Evolutionary conservation across 768 basidiomycete genomes (phyloP).

Genomic region (Obba rivulosa): DNA sequence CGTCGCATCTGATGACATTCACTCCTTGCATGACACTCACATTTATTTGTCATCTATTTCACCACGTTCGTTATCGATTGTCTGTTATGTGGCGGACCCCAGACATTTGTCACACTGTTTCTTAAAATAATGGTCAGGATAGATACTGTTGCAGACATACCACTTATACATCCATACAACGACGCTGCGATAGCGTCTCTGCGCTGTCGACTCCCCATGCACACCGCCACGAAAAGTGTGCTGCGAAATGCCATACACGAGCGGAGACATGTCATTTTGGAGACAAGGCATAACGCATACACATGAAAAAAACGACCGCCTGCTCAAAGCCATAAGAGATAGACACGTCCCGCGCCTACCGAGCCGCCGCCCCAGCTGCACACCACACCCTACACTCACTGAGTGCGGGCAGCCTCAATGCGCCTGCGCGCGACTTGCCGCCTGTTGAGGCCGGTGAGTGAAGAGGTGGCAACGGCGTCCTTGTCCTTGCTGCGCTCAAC

Average conservation of each 20-base stretch:
- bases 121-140: too few species aligned
- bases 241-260: neutral
- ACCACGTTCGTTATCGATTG: too few species aligned
- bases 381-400: constrained; percentile 1
- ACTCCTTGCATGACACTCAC: too few species aligned
- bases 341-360: constrained; percentile 12
- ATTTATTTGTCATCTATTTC: too few species aligned
- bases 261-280: constrained; percentile 13
- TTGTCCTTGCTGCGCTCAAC: constrained; percentile 93
- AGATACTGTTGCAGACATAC: too few species aligned
- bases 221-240: neutral
- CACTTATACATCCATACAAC: too few species aligned
- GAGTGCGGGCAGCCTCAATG: constrained; percentile 70
- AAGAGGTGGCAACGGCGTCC: constrained; percentile 40
- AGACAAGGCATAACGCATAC: constrained; percentile 26
- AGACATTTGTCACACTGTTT: too few species aligned
- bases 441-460: constrained; percentile 71
- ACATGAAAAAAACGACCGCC: constrained; percentile 21
- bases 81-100: too few species aligned
- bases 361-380: constrained; percentile 8
- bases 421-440: constrained; percentile 83
- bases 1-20: too few species aligned
- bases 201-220: neutral
- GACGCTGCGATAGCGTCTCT: too few species aligned
- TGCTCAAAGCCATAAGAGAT: constrained; percentile 11